Conservation (phyloP, 2,329 filamentous ascomycete genomes). For the Verticillium zaregamsianum region DNA sequence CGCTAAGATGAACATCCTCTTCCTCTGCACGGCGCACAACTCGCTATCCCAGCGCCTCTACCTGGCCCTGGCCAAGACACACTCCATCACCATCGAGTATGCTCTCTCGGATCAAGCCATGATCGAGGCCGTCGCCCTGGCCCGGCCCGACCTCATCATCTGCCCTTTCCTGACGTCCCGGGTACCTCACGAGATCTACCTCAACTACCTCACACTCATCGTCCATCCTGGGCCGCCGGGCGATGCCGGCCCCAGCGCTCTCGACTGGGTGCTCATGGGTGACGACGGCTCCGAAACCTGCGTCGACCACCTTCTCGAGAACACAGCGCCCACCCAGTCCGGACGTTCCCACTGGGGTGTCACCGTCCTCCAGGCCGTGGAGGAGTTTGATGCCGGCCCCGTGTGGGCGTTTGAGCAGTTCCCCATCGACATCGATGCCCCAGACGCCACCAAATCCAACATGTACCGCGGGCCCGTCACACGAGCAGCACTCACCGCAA, state of each 20-base stretch:
- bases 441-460: conserved; percentile 32
- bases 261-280: conserved; percentile 38
- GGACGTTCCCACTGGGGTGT: conserved; percentile 36
- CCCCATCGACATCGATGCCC: conserved; percentile 32
- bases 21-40: conserved; percentile 40
- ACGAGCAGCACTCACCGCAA: conserved; percentile 30
- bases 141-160: conserved; percentile 33
- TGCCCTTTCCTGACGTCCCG: conserved; percentile 35
- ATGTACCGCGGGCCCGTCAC: conserved; percentile 34
- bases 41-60: conserved; percentile 35
- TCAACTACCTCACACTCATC: conserved; percentile 31
- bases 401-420: conserved; percentile 41
- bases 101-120: conserved; percentile 26
- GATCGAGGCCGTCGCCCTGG: conserved; percentile 31
- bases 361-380: conserved; percentile 33
- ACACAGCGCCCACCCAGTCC: conserved; percentile 16
- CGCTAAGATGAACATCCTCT: conserved; percentile 31
- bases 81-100: conserved; percentile 35
- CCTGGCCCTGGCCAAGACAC: conserved; percentile 27
- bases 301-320: conserved; percentile 21
- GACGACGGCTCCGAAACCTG: conserved; percentile 32
- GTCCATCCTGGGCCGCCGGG: conserved; percentile 36
- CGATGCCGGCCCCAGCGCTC: conserved; percentile 34
- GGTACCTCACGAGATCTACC: conserved; percentile 31
- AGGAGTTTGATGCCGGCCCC: conserved; percentile 36